phyloP scores from a whole-genome alignment of 192 early-diverging fungal genomes.

The Coemansia sp. region DNA sequence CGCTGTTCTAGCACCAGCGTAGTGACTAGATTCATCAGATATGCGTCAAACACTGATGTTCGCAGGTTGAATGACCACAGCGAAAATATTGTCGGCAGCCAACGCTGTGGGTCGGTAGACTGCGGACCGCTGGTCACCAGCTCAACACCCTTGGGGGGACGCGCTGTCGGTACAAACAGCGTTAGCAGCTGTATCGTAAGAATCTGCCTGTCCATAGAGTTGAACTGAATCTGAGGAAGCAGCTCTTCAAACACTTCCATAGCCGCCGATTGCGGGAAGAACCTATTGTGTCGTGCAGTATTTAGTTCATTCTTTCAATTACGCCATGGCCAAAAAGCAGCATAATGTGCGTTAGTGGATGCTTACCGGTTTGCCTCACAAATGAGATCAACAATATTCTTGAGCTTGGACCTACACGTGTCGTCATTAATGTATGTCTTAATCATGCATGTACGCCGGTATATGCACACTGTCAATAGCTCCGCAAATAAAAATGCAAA shows the following conservation, averaged over 20 bases:
- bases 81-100: constrained; percentile 80
- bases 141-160: background rate
- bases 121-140: constrained; percentile 16
- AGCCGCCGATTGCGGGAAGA: constrained; percentile 65
- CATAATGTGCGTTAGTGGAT: background rate
- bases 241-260: constrained; percentile 75
- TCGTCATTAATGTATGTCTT: background rate
- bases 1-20: constrained; percentile 59
- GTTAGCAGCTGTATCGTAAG: constrained; percentile 59
- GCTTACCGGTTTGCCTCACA: constrained; percentile 24
- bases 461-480: background rate
- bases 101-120: constrained; percentile 51
- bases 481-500: background rate
- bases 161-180: constrained; percentile 67
- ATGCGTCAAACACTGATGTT: constrained; percentile 60
- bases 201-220: constrained; percentile 62
- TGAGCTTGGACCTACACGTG: constrained; percentile 34
- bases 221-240: constrained; percentile 69
- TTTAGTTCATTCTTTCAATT: no score
- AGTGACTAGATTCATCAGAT: constrained; percentile 70
- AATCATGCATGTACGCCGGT: background rate
- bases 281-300: constrained; percentile 35
- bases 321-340: no score
- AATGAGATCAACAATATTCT: constrained; percentile 26
- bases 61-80: constrained; percentile 75